Base-by-base conservation (phyloP, 768 basidiomycete species). In the Tylopilus subfusipes region DNA sequence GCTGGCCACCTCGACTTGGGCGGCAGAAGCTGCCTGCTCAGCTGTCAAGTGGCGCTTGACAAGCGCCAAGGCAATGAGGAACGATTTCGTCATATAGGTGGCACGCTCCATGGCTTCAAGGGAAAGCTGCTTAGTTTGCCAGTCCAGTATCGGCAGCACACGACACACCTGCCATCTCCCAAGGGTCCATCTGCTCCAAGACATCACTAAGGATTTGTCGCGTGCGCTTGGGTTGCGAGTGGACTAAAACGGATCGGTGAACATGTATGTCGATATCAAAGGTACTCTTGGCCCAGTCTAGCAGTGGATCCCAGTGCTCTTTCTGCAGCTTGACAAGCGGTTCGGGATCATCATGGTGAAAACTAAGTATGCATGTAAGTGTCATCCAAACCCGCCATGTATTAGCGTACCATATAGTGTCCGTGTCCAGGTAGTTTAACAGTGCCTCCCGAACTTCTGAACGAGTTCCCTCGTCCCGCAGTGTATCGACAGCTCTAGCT, bases 1-100 rank as follows among this genome's bases (percentile, higher is more conserved):
- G 68, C 93, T 95, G 58, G 85, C 79, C 0, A 99, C 96, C 73
- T 99, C 97, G 9, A 96, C 95, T 49, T 88, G 87, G 8, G 93
- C 82, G 0, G 91, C 92, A 47, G 84, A 70, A 2, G 94, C 83
- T 10, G 96, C 95, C 65, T 93, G 76, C 63, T 99, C 91, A 1
- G 84, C 90, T 4, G 82, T 83, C 39, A 98, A 68, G 53, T 79
- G 82, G 31, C 84, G 85, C 62, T 83, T 84, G 30, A 93, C 84
- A 30, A 99, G 77, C 10, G 90, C 94, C 33, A 99, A 74, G 0
- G 82, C 88, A 57, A 97, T 89, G 34, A 98, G 73, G 67, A 97
- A 88, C 0, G 93, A 96, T 72, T 98, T 99, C 24, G 90, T 86
- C 3, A 86, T 79, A 66, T 94, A 88, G 6, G 90, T 91, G 7